A percentile compares a stretch with the other conserved stretches of the same genome.
Evolutionary conservation across 345 rosid genomes (phyloP).

Genomic region (Chamaenerion angustifolium): DNA sequence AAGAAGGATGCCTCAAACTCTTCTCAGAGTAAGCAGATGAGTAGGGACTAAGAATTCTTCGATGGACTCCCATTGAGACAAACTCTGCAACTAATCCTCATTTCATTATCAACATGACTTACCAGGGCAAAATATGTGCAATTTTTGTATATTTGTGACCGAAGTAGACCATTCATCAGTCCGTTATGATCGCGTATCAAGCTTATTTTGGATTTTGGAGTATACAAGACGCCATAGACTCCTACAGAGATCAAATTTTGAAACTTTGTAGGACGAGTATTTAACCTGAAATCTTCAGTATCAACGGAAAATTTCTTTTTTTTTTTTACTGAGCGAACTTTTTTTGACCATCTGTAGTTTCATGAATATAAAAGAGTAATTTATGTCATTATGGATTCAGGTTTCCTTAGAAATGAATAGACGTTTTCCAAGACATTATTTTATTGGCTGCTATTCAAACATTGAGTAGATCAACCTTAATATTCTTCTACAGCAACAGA

Average conservation of each 20-base stretch:
- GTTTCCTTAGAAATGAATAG: neutral
- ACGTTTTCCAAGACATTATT: neutral
- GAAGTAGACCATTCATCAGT: neutral
- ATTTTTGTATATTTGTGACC: neutral
- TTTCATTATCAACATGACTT: constrained; percentile 1
- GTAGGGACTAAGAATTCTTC: constrained; percentile 58
- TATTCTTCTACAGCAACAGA: neutral
- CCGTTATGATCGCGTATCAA: too few species aligned
- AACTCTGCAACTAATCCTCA: constrained; percentile 30
- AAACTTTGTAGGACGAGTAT: too few species aligned
- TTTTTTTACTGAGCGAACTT: too few species aligned
- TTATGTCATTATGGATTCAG: too few species aligned
- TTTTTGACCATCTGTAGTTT: too few species aligned
- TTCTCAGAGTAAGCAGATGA: constrained; percentile 19
- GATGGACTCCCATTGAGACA: constrained; percentile 18
- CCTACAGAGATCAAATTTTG: too few species aligned
- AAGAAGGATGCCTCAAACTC: constrained; percentile 40
- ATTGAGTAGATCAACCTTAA: neutral
- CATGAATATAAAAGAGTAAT: too few species aligned
- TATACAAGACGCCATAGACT: too few species aligned
- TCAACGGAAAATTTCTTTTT: too few species aligned
- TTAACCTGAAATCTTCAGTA: too few species aligned
- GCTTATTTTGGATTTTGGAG: too few species aligned
- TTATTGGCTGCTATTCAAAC: neutral
- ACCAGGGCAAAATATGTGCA: neutral